A percentile compares a stretch with the other conserved stretches of the same genome.
phyloP scores from a whole-genome alignment of 192 early-diverging fungal species.

The Linnemannia zychae region DNA sequence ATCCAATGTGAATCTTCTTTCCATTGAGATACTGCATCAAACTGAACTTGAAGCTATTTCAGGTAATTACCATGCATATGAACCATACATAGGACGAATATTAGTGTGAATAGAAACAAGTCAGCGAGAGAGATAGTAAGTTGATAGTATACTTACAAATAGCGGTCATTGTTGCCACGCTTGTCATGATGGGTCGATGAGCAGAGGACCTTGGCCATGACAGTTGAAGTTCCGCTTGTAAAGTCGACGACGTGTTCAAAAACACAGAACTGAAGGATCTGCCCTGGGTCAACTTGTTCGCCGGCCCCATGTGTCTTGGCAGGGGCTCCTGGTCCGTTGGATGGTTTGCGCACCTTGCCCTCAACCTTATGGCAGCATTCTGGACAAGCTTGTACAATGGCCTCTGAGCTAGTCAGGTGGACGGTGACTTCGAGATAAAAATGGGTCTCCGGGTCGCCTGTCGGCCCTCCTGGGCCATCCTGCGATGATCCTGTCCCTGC shows the following conservation, averaged over 20 bases:
- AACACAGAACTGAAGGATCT: slow-evolving; percentile 50
- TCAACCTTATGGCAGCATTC: slow-evolving; percentile 56
- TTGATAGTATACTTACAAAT: slow-evolving; percentile 31
- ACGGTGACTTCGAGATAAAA: slow-evolving; percentile 48
- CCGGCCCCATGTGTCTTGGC: slow-evolving; percentile 29
- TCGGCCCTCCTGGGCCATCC: not conserved
- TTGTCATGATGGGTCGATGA: slow-evolving; percentile 53
- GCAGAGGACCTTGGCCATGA: slow-evolving; percentile 54
- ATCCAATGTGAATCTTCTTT: slow-evolving; percentile 44
- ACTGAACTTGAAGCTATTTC: slow-evolving; percentile 48
- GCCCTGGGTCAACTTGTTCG: slow-evolving; percentile 45
- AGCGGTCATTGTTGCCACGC: slow-evolving; percentile 53
- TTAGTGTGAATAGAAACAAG: not conserved
- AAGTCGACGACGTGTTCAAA: slow-evolving; percentile 48
- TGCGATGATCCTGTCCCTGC: slow-evolving; percentile 9
- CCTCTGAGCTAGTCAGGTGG: slow-evolving; percentile 51
- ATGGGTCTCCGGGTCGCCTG: slow-evolving; percentile 30
- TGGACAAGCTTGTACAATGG: slow-evolving; percentile 50
- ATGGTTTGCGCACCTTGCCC: slow-evolving; percentile 51
- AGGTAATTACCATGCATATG: not conserved
- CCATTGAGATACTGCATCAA: slow-evolving; percentile 43
- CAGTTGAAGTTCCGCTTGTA: slow-evolving; percentile 40
- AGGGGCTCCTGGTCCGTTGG: slow-evolving; percentile 42
- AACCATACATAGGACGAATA: not conserved
- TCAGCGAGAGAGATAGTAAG: not conserved